Base-by-base conservation (phyloP, 352 stramenopile species). In the Globisporangium heterothallicum region DNA sequence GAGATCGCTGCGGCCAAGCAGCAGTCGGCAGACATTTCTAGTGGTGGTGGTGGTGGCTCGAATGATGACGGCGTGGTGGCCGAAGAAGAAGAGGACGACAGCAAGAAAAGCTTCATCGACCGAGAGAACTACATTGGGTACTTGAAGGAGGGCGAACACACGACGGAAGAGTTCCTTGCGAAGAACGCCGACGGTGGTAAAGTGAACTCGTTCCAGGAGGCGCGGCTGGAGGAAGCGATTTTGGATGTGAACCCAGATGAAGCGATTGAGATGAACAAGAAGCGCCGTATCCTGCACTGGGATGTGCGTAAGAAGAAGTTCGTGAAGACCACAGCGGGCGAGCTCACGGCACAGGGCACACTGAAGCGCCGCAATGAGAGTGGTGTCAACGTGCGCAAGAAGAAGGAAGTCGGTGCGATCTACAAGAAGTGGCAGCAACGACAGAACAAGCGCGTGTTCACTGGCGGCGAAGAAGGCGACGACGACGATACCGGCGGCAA, bases 191-290 rank as follows among this genome's bases (percentile, higher is more conserved):
- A 94, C 34, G 82, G 82, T 46, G 82, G 82, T 42, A 86, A 86
- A 59, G 70, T 79, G 42, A 94, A 86, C 49, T 66, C 75, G 18
- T 94, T 91, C 59, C 71, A 85, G 18, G 76, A 92, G 51, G 79
- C 83, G 24, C 70, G 95, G 21, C 68, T 98, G 40, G 93, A 99
- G 67, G 92, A 98, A 53, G 94, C 94, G 10, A 96, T 99, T 61
- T 61, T 99, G 26, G 97, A 99, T 61, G 92, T 99, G 60, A 97
- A 98, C 54, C 96, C 96, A 12, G 97, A 99, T 56, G 96, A 99
- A 55, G 96, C 96, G n/a, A 82, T 97, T 26, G 90, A 98, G 56
- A 86, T 99, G 71, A 96, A 98, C 56, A 97, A 97, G 67, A 98
- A 98, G 64, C 88, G 97, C n/a, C 79, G 94, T 21, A 97, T 99